Evolutionary conservation across 306 rosid species (phyloP).

Genomic region (Rubus parviflorus): DNA sequence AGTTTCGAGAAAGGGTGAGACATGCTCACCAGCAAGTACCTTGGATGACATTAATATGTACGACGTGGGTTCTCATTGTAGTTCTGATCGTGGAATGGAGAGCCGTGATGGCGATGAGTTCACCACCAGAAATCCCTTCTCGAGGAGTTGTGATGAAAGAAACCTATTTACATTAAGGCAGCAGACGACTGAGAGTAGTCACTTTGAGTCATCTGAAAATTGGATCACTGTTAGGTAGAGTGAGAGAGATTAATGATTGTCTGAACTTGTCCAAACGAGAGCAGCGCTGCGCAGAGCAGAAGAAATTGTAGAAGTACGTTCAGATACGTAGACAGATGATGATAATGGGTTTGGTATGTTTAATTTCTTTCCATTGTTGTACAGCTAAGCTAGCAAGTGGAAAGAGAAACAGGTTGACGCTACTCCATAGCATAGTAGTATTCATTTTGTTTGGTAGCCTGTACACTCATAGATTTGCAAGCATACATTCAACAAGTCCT

Average conservation of each 20-base stretch:
- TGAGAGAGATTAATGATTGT: background rate
- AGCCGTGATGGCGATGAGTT: constrained; percentile 3
- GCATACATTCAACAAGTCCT: background rate
- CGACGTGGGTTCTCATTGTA: constrained; percentile 16
- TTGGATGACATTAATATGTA: constrained; percentile 36
- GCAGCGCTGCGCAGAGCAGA: background rate
- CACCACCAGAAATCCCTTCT: constrained; percentile 24
- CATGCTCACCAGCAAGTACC: constrained; percentile 50
- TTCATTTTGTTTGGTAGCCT: background rate
- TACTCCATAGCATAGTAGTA: background rate
- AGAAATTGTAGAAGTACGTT: background rate
- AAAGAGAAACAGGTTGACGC: background rate
- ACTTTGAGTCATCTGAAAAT: constrained; percentile 35
- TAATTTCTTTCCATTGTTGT: background rate
- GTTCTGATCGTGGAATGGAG: background rate
- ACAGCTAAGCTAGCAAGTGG: constrained; percentile 12
- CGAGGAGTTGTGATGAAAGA: constrained; percentile 18
- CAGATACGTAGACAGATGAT: background rate
- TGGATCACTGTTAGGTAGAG: constrained; percentile 62
- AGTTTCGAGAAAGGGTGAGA: background rate
- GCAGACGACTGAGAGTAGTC: constrained; percentile 21
- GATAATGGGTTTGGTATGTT: background rate
- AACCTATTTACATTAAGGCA: constrained; percentile 15
- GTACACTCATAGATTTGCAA: background rate
- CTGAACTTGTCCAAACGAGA: background rate